Evolutionary conservation across 2,329 filamentous ascomycete species (phyloP).

Genomic region (Diaporthe ampelina): DNA sequence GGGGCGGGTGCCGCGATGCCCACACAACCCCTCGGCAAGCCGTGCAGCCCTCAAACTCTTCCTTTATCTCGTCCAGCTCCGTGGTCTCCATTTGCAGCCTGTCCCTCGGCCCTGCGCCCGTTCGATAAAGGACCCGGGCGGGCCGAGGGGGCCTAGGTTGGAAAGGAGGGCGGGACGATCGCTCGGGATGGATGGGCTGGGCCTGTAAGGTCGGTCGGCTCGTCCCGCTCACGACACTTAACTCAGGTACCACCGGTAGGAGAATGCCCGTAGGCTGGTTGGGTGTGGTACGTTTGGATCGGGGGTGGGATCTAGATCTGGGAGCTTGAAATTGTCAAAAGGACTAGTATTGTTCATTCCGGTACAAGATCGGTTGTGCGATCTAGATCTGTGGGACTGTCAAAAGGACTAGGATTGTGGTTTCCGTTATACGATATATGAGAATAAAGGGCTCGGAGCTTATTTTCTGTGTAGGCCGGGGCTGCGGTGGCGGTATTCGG

Average conservation of each 20-base stretch:
- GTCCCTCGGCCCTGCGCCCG: background rate
- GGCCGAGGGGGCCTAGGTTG: background rate
- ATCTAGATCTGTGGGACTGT: background rate
- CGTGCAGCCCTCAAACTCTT: background rate
- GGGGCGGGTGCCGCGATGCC: background rate
- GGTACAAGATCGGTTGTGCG: background rate
- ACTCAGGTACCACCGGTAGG: too few relatives aligned
- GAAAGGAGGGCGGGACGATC: slow-evolving; percentile 25
- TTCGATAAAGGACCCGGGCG: background rate
- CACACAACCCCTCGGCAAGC: slow-evolving; percentile 14
- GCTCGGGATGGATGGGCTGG: background rate
- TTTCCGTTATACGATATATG: background rate
- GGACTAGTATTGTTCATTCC: too few relatives aligned
- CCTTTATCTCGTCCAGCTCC: slow-evolving; percentile 13
- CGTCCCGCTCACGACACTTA: background rate
- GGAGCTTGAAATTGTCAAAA: too few relatives aligned
- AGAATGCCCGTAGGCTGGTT: too few relatives aligned
- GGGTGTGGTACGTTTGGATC: too few relatives aligned
- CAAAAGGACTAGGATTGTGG: background rate
- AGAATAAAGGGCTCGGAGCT: background rate
- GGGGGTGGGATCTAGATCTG: too few relatives aligned
- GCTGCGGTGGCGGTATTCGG: too few relatives aligned
- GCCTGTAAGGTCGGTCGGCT: slow-evolving; percentile 3
- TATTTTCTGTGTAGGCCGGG: background rate
- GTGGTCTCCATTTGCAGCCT: background rate